Conservation (phyloP, 2,329 filamentous ascomycete species). For the Lachnellula hyalina region DNA sequence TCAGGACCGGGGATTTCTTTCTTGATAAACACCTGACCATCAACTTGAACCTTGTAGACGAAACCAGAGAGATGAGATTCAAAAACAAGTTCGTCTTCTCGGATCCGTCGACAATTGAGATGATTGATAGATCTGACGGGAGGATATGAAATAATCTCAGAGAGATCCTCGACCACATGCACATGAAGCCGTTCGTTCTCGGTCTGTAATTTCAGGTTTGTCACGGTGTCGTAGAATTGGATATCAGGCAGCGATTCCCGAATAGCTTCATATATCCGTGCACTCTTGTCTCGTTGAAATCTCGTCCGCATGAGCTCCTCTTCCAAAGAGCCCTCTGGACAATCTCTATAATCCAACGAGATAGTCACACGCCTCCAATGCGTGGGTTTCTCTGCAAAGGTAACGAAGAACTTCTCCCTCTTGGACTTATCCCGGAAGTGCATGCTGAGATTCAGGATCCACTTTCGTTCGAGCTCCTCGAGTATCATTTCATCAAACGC, state of each 20-base stretch:
- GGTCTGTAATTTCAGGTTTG: slow-evolving; percentile 90
- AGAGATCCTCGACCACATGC: slow-evolving; percentile 90
- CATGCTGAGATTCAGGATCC: slow-evolving; percentile 98
- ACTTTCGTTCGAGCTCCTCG: slow-evolving; percentile 77
- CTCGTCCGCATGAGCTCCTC: slow-evolving; percentile 70
- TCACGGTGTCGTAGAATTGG: slow-evolving; percentile 92
- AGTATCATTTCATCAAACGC: slow-evolving; percentile 60
- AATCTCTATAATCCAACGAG: slow-evolving; percentile 84
- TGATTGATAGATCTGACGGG: slow-evolving; percentile 68
- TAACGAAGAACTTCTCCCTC: slow-evolving; percentile 96
- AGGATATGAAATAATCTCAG: slow-evolving; percentile 86
- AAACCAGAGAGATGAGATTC: slow-evolving; percentile 94
- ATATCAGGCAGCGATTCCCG: slow-evolving; percentile 89
- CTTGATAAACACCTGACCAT: slow-evolving; percentile 72
- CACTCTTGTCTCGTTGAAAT: slow-evolving; percentile 86
- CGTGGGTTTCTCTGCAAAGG: slow-evolving; percentile 75
- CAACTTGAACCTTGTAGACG: slow-evolving; percentile 83
- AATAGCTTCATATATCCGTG: slow-evolving; percentile 90
- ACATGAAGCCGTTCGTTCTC: slow-evolving; percentile 84
- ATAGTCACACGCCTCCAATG: slow-evolving; percentile 86
- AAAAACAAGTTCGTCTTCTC: slow-evolving; percentile 73
- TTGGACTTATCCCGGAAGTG: slow-evolving; percentile 91
- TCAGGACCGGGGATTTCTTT: slow-evolving; percentile 97
- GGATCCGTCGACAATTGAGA: slow-evolving; percentile 58
- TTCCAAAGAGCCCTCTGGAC: slow-evolving; percentile 77